Evolutionary conservation across 1,284 basidiomycete species (phyloP).

Genomic region (Grifola frondosa): DNA sequence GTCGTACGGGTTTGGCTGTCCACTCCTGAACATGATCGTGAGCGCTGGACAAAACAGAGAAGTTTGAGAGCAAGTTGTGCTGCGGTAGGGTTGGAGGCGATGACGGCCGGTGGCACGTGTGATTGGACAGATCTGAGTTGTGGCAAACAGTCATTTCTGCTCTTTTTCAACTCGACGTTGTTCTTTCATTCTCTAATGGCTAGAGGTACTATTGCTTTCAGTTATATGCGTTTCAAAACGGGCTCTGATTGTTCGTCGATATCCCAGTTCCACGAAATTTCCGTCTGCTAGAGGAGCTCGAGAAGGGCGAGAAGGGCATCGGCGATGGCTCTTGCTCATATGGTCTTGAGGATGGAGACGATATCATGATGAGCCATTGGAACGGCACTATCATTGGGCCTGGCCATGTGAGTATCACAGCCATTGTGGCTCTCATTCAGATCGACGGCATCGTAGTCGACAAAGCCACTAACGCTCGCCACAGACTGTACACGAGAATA

Average conservation of each 20-base stretch:
- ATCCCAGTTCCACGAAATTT: constrained; percentile 91
- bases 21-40: constrained; percentile 62
- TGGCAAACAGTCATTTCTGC: constrained; percentile 5
- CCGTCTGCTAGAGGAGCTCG: constrained; percentile 94
- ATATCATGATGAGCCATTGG: constrained; percentile 97
- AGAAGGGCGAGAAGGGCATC: constrained; percentile 99
- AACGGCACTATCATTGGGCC: constrained; percentile 99
- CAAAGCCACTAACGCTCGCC: constrained; percentile 10
- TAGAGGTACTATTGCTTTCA: constrained; percentile 59
- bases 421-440: neutral
- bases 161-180: constrained; percentile 1
- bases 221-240: too few relatives aligned
- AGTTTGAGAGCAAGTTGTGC: constrained; percentile 11
- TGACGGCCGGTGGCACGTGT: constrained; percentile 24
- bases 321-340: constrained; percentile 98
- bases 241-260: too few relatives aligned
- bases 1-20: constrained; percentile 81
- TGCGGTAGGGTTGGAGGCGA: constrained; percentile 7
- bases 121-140: too few relatives aligned
- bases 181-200: constrained; percentile 46
- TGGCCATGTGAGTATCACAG: constrained; percentile 74
- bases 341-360: constrained; percentile 89
- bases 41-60: constrained; percentile 6
- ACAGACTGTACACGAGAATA: constrained; percentile 95
- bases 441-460: constrained; percentile 21